Evolutionary conservation across 108 stramenopile genomes (phyloP), one percentile per base, ranked within the genome.

Genomic region (Conticribra guillardii): DNA sequence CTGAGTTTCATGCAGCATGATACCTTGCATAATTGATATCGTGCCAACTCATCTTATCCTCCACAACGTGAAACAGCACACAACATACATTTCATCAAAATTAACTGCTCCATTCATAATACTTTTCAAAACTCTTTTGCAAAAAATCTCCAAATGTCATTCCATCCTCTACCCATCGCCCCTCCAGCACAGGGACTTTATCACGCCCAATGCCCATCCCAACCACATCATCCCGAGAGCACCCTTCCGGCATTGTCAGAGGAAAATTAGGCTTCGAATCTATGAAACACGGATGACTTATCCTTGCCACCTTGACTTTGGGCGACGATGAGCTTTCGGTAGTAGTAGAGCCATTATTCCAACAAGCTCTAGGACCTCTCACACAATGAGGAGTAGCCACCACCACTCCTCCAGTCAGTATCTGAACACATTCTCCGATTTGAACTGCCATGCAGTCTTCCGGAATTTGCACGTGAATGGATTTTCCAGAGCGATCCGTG

Each of bases 341-440:
- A n/a, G n/a, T n/a, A n/a, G n/a, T n/a, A n/a, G n/a, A n/a, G n/a
- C 45, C 8, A 17, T 31, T 19, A 24, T 74, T 55, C 46, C 55
- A 76, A 45, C 47, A 51, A 18, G 56, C 9, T 15, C 70, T 54
- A 2, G 80, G 73, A 41, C 93, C 94, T 21, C 88, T 75, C 26
- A 97, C 96, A 64, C 91, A 94, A 78, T 97, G 96, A 0, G 96
- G 96, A 30, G 96, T 97, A 11, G 96, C 96, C 16, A 84, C 71
- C 11, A 97, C 85, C 14, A 77, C 80, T 15, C 95, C 95, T 18
- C 93, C 95, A 4, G 92, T 94, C 8, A 96, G 30, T 37, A 97
- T 92, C 78, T 97, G 96, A 9, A 91, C 81, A 53, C 94, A 95
- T 80, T 97, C 96, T 30, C 96, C 96, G 21, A 96, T 85, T 74